Evolutionary conservation across 23 red algal species (phyloP).

Genomic region (Pyropia haitanensis): DNA sequence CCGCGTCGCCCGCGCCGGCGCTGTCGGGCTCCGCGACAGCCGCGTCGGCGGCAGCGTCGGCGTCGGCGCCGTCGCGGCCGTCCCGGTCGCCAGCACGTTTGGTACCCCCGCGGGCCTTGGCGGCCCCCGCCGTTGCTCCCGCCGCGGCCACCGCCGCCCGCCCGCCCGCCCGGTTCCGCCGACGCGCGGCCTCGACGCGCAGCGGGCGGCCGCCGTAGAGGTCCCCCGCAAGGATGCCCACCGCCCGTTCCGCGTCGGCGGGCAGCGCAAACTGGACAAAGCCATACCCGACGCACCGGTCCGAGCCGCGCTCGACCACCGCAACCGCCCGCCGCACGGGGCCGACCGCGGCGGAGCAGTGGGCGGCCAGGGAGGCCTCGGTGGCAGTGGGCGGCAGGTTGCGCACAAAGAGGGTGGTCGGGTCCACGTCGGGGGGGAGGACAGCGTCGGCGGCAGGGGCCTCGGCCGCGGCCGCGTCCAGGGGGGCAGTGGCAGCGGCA

Average conservation of each 20-base stretch:
- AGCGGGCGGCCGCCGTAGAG: constrained; percentile 22
- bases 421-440: neutral
- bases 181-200: constrained; percentile 30
- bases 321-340: constrained; percentile 41
- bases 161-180: constrained; percentile 2
- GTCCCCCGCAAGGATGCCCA: constrained; percentile 16
- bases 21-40: no score
- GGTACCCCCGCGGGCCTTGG: neutral
- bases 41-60: no score
- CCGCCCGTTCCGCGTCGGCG: constrained; percentile 36
- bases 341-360: constrained; percentile 38
- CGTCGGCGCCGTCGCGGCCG: constrained; percentile 7
- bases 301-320: constrained; percentile 22
- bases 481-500: no score
- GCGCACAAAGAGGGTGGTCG: constrained; percentile 49
- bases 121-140: neutral
- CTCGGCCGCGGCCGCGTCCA: no score
- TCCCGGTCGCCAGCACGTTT: neutral
- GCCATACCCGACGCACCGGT: constrained; percentile 41
- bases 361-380: constrained; percentile 24
- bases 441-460: neutral
- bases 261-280: constrained; percentile 65
- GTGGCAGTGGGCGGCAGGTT: constrained; percentile 25
- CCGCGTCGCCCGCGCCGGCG: no score
- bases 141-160: neutral